phyloP scores from a whole-genome alignment of 768 basidiomycete genomes.

The Crucibulum laeve region DNA sequence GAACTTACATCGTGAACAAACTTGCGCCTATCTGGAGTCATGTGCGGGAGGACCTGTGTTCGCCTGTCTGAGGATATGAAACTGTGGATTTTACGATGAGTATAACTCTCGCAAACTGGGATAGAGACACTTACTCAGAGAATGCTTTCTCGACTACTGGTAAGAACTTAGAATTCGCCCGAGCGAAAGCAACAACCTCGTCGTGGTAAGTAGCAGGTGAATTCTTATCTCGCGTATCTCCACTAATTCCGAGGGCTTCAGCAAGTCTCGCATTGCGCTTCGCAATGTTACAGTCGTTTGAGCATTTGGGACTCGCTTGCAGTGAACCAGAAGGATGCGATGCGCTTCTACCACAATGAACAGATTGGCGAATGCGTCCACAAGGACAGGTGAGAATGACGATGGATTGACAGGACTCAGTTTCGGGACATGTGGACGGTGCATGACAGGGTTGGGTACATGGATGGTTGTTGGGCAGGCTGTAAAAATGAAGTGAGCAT shows the following conservation, averaged over 20 bases:
- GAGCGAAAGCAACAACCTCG: constrained; percentile 60
- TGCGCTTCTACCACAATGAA: constrained; percentile 63
- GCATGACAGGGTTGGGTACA: constrained; percentile 84
- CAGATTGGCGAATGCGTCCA: constrained; percentile 71
- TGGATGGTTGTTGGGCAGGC: constrained; percentile 68
- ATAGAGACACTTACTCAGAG: constrained; percentile 55
- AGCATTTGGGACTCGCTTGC: constrained; percentile 53
- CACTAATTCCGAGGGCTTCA: constrained; percentile 84
- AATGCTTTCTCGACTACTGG: constrained; percentile 76
- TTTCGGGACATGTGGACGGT: constrained; percentile 79
- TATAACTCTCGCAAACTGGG: constrained; percentile 11
- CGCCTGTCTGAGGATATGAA: constrained; percentile 66
- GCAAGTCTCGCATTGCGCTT: constrained; percentile 88
- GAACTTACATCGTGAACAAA: constrained; percentile 74
- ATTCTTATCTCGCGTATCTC: constrained; percentile 37
- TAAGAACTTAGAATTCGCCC: constrained; percentile 62
- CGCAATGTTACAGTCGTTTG: constrained; percentile 76
- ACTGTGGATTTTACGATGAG: constrained; percentile 26
- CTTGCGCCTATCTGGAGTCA: constrained; percentile 74
- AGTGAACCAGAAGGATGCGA: constrained; percentile 39
- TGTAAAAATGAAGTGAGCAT: constrained; percentile 15
- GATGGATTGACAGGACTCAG: constrained; percentile 66
- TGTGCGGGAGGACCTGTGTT: constrained; percentile 73
- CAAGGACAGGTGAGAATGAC: constrained; percentile 78
- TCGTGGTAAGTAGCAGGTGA: constrained; percentile 48